Evolutionary conservation across 768 basidiomycete species (phyloP).

Genomic region (Trametes elegans): DNA sequence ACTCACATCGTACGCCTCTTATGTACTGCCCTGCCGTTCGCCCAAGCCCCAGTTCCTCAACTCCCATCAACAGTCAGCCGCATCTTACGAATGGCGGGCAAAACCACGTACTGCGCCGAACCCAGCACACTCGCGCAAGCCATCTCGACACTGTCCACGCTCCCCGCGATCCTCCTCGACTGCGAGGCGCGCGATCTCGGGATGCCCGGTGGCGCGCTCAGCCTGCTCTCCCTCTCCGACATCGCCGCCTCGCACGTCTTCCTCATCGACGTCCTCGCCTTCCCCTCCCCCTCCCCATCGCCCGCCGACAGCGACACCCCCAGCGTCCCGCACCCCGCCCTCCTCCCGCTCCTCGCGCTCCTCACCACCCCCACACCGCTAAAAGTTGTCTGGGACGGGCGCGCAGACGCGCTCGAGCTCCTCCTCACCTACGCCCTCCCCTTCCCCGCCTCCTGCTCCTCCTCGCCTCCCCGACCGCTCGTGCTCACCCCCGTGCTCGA

Average conservation of each 20-base stretch:
- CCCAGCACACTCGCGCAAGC: slow-evolving; percentile 1
- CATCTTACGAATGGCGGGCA: no score
- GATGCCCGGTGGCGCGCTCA: slow-evolving; percentile 30
- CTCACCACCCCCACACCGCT: slow-evolving; percentile 28
- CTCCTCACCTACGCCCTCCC: slow-evolving; percentile 23
- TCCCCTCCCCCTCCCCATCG: background rate
- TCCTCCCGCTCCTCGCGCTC: slow-evolving; percentile 27
- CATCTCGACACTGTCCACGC: slow-evolving; percentile 2
- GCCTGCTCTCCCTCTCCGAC: slow-evolving; percentile 37
- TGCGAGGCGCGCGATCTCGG: slow-evolving; percentile 40
- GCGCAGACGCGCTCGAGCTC: slow-evolving; percentile 39
- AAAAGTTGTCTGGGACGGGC: slow-evolving; percentile 43
- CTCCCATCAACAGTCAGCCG: no score
- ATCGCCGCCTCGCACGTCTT: slow-evolving; percentile 31
- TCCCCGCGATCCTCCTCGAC: slow-evolving; percentile 33
- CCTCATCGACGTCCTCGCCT: slow-evolving; percentile 33
- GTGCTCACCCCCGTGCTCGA: slow-evolving; percentile 34
- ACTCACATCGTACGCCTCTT: no score
- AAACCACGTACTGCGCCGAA: slow-evolving; percentile 11
- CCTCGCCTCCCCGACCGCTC: no score
- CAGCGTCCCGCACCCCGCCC: slow-evolving; percentile 19
- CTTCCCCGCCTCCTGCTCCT: no score
- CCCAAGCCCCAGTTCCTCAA: no score
- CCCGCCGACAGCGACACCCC: background rate
- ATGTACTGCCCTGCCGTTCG: no score